phyloP scores from a whole-genome alignment of 208 protist genomes.

The Leishmania tarentolae region DNA sequence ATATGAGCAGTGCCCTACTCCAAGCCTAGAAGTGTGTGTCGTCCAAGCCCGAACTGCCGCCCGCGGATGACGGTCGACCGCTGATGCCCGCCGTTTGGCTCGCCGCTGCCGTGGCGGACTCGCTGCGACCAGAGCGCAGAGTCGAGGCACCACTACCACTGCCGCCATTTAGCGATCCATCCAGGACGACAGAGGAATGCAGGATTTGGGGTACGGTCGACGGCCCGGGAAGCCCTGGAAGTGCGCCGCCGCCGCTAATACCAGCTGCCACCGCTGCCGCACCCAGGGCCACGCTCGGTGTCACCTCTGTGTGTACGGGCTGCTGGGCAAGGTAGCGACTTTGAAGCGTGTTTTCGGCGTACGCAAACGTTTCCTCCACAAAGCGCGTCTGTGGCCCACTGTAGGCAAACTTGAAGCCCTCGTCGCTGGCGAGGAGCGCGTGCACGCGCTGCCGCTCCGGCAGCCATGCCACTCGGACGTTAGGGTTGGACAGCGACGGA shows the following conservation, averaged over 20 bases:
- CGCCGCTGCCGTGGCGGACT: slow-evolving; percentile 10
- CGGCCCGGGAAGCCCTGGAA: neutral
- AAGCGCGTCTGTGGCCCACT: slow-evolving; percentile 53
- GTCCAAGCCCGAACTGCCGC: neutral
- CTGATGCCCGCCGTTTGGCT: neutral
- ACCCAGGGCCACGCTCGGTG: slow-evolving; percentile 26
- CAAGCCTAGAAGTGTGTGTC: slow-evolving; percentile 22
- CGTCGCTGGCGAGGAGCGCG: slow-evolving; percentile 73
- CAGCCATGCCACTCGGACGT: slow-evolving; percentile 83
- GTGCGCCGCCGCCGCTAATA: slow-evolving; percentile 10
- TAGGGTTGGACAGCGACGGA: slow-evolving; percentile 65
- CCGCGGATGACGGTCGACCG: neutral
- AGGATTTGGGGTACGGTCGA: slow-evolving; percentile 35
- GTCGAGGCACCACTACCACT: neutral
- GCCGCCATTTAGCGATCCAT: slow-evolving; percentile 14
- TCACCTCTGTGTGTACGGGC: slow-evolving; percentile 76
- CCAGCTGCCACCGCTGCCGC: slow-evolving; percentile 7
- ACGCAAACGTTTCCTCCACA: slow-evolving; percentile 80
- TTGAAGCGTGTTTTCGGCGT: slow-evolving; percentile 71
- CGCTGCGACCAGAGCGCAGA: slow-evolving; percentile 10
- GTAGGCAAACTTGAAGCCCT: slow-evolving; percentile 72
- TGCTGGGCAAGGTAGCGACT: slow-evolving; percentile 69
- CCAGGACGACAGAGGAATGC: slow-evolving; percentile 51
- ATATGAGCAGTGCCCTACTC: no score
- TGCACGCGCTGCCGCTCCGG: slow-evolving; percentile 45